phyloP scores from a whole-genome alignment of 2,329 filamentous ascomycete species.

The Fusarium sp. region DNA sequence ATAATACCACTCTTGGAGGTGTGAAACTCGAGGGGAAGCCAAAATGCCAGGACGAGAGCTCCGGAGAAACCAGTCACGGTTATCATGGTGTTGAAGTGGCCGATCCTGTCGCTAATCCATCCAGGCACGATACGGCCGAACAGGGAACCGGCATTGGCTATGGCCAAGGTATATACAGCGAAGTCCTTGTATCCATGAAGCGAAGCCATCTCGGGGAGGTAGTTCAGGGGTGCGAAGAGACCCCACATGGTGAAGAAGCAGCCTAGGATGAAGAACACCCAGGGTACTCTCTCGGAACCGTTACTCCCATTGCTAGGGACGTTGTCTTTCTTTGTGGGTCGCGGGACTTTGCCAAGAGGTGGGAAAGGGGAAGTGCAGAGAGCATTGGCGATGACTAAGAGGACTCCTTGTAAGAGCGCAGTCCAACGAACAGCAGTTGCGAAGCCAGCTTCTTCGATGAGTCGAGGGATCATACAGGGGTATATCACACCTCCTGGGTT shows the following conservation, averaged over 20 bases:
- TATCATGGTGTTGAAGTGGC: neutral
- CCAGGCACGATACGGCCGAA: neutral
- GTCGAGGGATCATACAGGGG: neutral
- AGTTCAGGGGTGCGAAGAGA: neutral
- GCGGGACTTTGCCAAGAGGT: neutral
- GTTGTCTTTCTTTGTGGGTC: neutral
- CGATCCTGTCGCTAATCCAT: neutral
- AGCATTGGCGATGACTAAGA: neutral
- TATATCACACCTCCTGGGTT: neutral
- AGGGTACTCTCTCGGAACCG: neutral
- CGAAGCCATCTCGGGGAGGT: neutral
- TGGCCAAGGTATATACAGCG: neutral
- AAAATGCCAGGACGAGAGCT: neutral
- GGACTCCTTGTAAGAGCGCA: neutral
- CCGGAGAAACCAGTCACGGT: neutral
- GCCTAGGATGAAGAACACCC: neutral
- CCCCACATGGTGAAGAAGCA: slow-evolving; percentile 4
- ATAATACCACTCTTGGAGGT: neutral
- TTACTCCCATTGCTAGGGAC: neutral
- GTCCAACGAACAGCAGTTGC: neutral
- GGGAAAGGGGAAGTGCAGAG: neutral
- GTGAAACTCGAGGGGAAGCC: neutral
- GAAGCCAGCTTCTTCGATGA: neutral
- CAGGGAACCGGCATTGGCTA: neutral
- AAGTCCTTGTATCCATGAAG: neutral